phyloP scores from a whole-genome alignment of 108 stramenopile species.

The Cyclostephanos invisitatus region DNA sequence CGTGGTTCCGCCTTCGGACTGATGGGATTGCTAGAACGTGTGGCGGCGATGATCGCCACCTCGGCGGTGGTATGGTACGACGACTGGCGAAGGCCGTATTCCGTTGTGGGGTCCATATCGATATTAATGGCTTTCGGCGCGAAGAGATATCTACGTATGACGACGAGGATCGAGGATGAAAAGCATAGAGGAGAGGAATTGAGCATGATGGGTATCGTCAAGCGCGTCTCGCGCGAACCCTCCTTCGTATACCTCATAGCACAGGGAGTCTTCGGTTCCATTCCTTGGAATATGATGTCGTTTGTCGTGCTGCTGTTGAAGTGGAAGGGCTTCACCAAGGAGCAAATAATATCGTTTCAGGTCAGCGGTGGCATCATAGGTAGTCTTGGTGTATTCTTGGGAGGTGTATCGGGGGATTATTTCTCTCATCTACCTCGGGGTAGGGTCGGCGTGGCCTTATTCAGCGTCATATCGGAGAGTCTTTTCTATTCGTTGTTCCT shows the following conservation, averaged over 20 bases:
- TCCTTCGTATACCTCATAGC: constrained; percentile 56
- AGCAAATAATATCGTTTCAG: constrained; percentile 57
- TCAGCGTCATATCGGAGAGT: constrained; percentile 43
- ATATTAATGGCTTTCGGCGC: constrained; percentile 34
- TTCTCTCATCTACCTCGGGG: constrained; percentile 34
- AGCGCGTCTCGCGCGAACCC: constrained; percentile 47
- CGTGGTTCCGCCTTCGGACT: constrained; percentile 53
- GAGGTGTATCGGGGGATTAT: constrained; percentile 54
- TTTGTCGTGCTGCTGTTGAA: constrained; percentile 55
- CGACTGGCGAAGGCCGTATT: constrained; percentile 52
- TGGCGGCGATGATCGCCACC: constrained; percentile 50
- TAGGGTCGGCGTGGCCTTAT: constrained; percentile 45
- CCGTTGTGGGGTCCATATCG: constrained; percentile 41
- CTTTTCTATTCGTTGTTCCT: constrained; percentile 52
- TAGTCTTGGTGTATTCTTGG: constrained; percentile 49
- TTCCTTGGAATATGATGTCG: constrained; percentile 65
- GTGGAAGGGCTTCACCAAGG: constrained; percentile 54
- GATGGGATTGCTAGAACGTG: constrained; percentile 53
- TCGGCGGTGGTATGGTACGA: constrained; percentile 45
- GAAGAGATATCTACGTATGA: constrained; percentile 18
- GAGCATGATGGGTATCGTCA: constrained; percentile 44
- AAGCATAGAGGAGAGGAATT: constrained; percentile 16
- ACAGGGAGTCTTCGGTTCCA: constrained; percentile 55
- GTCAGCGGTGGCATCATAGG: constrained; percentile 36
- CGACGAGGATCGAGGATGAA: constrained; percentile 12